Base-by-base conservation (phyloP, 768 basidiomycete genomes). In the Auricularia cornea region DNA sequence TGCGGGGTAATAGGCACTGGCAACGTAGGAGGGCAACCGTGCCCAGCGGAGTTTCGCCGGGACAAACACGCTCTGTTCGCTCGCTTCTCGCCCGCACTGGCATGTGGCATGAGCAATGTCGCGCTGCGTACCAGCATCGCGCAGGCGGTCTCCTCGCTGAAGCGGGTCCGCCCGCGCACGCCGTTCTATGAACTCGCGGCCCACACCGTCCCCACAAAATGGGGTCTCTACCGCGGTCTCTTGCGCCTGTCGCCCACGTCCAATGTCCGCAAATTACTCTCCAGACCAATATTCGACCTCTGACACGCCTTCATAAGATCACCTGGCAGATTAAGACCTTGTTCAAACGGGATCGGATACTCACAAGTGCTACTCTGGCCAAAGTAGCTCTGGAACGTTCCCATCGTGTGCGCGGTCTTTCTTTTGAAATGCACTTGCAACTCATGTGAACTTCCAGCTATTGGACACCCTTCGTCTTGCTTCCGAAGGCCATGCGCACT, bases 121-220 rank as follows among this genome's bases (percentile, higher is more conserved):
- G 44, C 44, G 20, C 23, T 48, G 44, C 44, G 44, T 18, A 18
- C 16, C 20, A 48, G 23, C 10, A 48, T 67, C 12, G 61, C 66
- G 30, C 31, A 30, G 12, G 48, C 41, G 18, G 62, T 91, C 18
- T 81, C 85, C 3, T 77, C 83, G 51, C 72, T 90, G 1, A 80
- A 82, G 33, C 84, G 86, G 32, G 76, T 84, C 4, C 79, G 84
- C 12, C 84, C 88, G 10, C 78, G 80, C 26, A 78, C 83, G 2
- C 85, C 88, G 3, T 90, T 92, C 68, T 92, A 80, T 69, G 71
- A 81, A 59, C 84, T 92, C 30, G 77, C 80, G 0, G 86, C 86
- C 0, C 93, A 95, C 71, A 82, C 87, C 26, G 73, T 86, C 30
- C 92, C 93, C 3, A 92, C 90, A 0, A 72, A 89, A 68, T 91